phyloP scores from a whole-genome alignment of 306 rosid genomes.

The Luffa acutangula region DNA sequence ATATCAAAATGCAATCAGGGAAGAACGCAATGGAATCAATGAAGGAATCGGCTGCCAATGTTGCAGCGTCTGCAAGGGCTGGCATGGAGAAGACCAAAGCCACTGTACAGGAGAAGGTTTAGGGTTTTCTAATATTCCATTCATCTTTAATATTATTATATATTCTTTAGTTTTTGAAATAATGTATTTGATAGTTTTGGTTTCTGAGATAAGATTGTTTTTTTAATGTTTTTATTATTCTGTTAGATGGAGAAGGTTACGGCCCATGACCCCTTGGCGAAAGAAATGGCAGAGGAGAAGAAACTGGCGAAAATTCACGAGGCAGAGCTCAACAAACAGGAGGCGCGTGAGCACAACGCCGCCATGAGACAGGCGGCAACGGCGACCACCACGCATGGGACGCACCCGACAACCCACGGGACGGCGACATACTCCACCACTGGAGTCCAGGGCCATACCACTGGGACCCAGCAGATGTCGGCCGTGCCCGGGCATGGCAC shows the following conservation, averaged over 20 bases:
- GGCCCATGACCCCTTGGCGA: slow-evolving; percentile 33
- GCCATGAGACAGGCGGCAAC: slow-evolving; percentile 10
- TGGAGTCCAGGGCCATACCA: slow-evolving; percentile 22
- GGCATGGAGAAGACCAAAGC: slow-evolving; percentile 82
- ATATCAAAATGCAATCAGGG: slow-evolving; percentile 39
- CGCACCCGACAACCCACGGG: slow-evolving; percentile 3
- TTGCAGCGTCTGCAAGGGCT: slow-evolving; percentile 63
- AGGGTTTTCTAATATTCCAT: no score
- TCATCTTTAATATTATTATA: no score
- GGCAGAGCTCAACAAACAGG: slow-evolving; percentile 45
- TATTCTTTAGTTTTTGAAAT: no score
- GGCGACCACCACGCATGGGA: background rate
- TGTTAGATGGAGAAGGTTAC: slow-evolving; percentile 36
- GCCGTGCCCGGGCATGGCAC: slow-evolving; percentile 23
- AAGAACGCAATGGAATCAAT: slow-evolving; percentile 30
- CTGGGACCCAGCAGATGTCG: slow-evolving; percentile 31
- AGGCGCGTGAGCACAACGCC: slow-evolving; percentile 33
- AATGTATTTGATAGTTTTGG: no score
- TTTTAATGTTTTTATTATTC: no score
- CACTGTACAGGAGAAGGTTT: slow-evolving; percentile 59
- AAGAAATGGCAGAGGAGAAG: slow-evolving; percentile 38
- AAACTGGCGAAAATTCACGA: slow-evolving; percentile 27
- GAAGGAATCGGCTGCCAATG: slow-evolving; percentile 58
- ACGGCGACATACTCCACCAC: slow-evolving; percentile 22
- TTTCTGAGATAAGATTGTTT: background rate